Percentiles rank a stretch among this genome's conserved stretches.
Conservation (phyloP, 2,329 filamentous ascomycete species). For the Penicillium nordicum region DNA sequence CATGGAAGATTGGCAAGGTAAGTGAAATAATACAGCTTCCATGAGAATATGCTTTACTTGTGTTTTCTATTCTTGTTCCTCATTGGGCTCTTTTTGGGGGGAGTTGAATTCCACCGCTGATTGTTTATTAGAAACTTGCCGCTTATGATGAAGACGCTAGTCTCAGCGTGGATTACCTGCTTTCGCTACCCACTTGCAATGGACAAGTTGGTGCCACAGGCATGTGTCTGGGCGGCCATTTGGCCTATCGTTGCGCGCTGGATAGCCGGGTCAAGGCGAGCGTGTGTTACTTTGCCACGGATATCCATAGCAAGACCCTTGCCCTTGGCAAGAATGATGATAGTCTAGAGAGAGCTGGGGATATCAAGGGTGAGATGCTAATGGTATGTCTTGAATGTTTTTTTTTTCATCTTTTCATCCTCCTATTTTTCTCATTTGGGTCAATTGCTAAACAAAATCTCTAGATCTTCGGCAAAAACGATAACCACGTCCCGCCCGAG, state of each 20-base stretch:
- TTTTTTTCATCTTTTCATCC: too few relatives aligned
- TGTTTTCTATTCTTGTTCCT: neutral
- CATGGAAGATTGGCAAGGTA: slow-evolving; percentile 79
- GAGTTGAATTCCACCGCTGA: neutral
- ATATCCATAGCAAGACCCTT: slow-evolving; percentile 76
- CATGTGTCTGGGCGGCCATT: slow-evolving; percentile 92
- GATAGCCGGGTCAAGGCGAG: slow-evolving; percentile 73
- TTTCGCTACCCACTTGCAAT: slow-evolving; percentile 72
- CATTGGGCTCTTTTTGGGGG: neutral
- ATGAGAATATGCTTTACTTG: neutral
- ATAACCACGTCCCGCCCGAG: slow-evolving; percentile 80
- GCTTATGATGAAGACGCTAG: slow-evolving; percentile 81
- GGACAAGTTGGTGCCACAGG: slow-evolving; percentile 75
- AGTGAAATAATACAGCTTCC: neutral
- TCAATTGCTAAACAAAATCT: neutral
- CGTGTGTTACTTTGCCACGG: slow-evolving; percentile 88
- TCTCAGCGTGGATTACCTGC: slow-evolving; percentile 65
- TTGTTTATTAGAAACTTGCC: slow-evolving; percentile 60
- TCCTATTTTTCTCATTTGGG: neutral
- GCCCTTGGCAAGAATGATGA: slow-evolving; percentile 66
- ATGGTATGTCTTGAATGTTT: slow-evolving; percentile 50
- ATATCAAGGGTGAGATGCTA: slow-evolving; percentile 73
- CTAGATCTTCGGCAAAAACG: slow-evolving; percentile 81
- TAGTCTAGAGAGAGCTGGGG: slow-evolving; percentile 56
- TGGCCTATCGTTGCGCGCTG: slow-evolving; percentile 70